Conservation (phyloP, 331 rosid species). For the Malus hybrid region DNA sequence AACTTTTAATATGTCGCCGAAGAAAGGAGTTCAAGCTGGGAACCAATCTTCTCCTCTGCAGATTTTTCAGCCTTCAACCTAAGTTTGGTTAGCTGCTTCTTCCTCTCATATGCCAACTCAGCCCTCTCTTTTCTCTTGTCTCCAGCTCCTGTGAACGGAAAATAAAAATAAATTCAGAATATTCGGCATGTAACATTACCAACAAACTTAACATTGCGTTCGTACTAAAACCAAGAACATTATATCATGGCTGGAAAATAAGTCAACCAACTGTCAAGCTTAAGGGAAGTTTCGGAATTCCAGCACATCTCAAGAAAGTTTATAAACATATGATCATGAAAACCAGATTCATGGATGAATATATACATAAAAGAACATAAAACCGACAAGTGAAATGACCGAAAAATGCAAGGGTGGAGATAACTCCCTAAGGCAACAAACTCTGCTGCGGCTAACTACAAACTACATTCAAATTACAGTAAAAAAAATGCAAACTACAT, state of each 20-base stretch:
- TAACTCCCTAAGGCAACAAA: neutral
- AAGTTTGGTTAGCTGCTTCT: conserved; percentile 53
- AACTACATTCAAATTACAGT: no score
- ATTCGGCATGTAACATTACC: neutral
- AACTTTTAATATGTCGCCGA: conserved; percentile 41
- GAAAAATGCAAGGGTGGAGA: neutral
- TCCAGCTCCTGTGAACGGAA: conserved; percentile 44
- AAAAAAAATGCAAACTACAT: neutral
- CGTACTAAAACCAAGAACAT: neutral
- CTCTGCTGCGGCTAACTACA: neutral
- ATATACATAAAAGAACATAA: neutral
- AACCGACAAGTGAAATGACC: neutral
- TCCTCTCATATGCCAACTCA: conserved; percentile 43
- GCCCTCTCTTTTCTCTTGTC: conserved; percentile 63
- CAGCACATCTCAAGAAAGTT: neutral
- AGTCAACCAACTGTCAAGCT: no score
- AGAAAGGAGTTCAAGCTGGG: conserved; percentile 53
- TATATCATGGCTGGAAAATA: no score
- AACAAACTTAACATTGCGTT: neutral
- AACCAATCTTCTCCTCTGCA: conserved; percentile 57
- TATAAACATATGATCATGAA: neutral
- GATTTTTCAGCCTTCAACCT: conserved; percentile 44
- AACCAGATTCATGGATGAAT: neutral
- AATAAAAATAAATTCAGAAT: neutral
- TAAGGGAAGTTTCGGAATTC: neutral